These are phyloP conservation scores for Jamesozyma jinghongensis DNA, from an alignment of 805 yeast genomes.

Conservation along the genomic window DNA sequence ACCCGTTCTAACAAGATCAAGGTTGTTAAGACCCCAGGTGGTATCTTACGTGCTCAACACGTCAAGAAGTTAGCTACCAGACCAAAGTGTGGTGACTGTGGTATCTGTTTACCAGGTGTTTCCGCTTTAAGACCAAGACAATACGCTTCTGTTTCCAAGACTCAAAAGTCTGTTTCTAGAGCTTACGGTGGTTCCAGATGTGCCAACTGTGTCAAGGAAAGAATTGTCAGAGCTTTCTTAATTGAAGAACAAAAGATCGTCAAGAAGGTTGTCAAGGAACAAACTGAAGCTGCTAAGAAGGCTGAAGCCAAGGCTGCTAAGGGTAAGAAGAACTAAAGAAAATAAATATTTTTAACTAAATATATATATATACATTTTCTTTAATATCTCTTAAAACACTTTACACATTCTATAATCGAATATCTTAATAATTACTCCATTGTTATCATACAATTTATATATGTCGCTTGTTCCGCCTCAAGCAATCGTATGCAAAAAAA, in stretches of 20 bases:
- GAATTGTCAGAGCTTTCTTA: conserved; percentile 98
- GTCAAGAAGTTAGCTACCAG: conserved; percentile 82
- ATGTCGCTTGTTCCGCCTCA: background rate
- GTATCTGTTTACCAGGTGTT: conserved; percentile 74
- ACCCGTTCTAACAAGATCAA: conserved; percentile 98
- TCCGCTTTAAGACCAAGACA: conserved; percentile 96
- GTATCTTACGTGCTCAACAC: conserved; percentile 96
- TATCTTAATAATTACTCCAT: background rate
- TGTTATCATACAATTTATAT: background rate
- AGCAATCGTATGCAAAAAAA: no score
- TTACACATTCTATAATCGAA: background rate
- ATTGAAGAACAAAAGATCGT: conserved; percentile 99
- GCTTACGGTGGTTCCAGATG: conserved; percentile 99
- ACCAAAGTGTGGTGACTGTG: conserved; percentile 85
- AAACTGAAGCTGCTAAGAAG: conserved; percentile 78
- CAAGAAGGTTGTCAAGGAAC: conserved; percentile 97
- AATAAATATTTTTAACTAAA: conserved; percentile 1
- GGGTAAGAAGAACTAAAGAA: conserved; percentile 18
- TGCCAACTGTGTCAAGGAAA: conserved; percentile 98
- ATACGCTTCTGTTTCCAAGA: conserved; percentile 89
- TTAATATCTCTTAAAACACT: background rate
- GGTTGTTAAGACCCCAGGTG: conserved; percentile 99
- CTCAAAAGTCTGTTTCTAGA: conserved; percentile 97
- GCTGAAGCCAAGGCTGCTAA: conserved; percentile 34
- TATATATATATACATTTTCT: conserved; percentile 2